These are phyloP conservation scores for Teunomyces funiuensis DNA, from an alignment of 805 yeast genomes.

Conservation along the genomic window DNA sequence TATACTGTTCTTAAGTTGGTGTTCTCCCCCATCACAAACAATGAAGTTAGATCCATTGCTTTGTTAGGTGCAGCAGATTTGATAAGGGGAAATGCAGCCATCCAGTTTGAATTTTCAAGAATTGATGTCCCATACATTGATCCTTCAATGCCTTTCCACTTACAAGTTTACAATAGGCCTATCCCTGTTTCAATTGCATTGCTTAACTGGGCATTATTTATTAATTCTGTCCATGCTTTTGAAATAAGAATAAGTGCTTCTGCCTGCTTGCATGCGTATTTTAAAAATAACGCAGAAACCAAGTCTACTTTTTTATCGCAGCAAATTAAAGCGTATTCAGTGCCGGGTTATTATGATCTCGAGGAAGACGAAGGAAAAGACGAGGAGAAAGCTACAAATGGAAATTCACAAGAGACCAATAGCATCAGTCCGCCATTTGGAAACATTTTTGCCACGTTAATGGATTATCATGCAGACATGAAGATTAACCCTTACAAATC, in stretches of 20 bases:
- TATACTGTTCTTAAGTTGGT: slow-evolving; percentile 66
- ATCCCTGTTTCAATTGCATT: slow-evolving; percentile 75
- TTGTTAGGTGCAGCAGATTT: slow-evolving; percentile 76
- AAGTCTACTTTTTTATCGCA: slow-evolving; percentile 62
- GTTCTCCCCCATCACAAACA: slow-evolving; percentile 65
- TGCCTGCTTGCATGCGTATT: slow-evolving; percentile 63
- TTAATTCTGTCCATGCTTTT: slow-evolving; percentile 82
- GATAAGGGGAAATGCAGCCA: slow-evolving; percentile 60
- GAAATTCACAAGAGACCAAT: neutral
- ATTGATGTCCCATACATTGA: slow-evolving; percentile 93
- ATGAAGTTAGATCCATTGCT: slow-evolving; percentile 64
- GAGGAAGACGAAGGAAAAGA: slow-evolving; percentile 10
- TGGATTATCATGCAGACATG: slow-evolving; percentile 65
- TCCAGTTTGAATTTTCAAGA: slow-evolving; percentile 71
- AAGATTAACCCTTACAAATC: slow-evolving; percentile 81
- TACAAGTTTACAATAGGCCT: slow-evolving; percentile 30
- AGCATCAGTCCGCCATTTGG: slow-evolving; percentile 29
- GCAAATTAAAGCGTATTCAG: slow-evolving; percentile 50
- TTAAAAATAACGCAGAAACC: slow-evolving; percentile 61
- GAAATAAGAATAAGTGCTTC: slow-evolving; percentile 77
- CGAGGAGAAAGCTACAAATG: neutral
- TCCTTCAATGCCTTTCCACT: slow-evolving; percentile 55
- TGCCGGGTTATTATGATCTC: slow-evolving; percentile 23
- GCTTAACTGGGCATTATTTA: slow-evolving; percentile 76
- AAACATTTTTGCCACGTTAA: slow-evolving; percentile 67